Evolutionary conservation across 352 stramenopile species (phyloP).

Genomic region (Globisporangium emineosum): DNA sequence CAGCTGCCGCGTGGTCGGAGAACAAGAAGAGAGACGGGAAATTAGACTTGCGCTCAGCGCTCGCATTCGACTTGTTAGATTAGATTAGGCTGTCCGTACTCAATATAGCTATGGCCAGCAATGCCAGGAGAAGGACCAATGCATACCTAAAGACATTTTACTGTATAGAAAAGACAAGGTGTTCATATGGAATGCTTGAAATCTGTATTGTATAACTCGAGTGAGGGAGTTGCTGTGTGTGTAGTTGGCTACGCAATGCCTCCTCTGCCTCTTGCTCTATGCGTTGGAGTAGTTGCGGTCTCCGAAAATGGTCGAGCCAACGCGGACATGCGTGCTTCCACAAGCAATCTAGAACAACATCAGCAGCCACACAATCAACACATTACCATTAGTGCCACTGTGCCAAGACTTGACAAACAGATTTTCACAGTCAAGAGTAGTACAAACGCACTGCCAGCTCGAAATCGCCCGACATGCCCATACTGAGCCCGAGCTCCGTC

Average conservation of each 20-base stretch:
- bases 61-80: conserved; percentile 63
- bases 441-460: conserved; percentile 82
- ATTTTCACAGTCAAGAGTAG: background rate
- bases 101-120: background rate
- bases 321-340: conserved; percentile 94
- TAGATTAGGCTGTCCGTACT: background rate
- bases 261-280: conserved; percentile 21
- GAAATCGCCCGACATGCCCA: conserved; percentile 99
- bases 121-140: background rate
- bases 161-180: background rate
- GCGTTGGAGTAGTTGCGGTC: conserved; percentile 85
- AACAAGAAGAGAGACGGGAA: conserved; percentile 26
- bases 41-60: conserved; percentile 48
- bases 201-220: conserved; percentile 7
- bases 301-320: conserved; percentile 98
- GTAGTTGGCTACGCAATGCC: background rate
- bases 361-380: conserved; percentile 9
- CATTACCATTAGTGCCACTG: background rate
- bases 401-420: background rate
- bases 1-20: conserved; percentile 49
- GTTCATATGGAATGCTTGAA: conserved; percentile 1
- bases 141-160: background rate
- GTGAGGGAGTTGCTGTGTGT: background rate
- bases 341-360: conserved; percentile 79
- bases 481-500: conserved; percentile 92